Base-by-base conservation (phyloP, 768 basidiomycete genomes). In the Phaffia australis region DNA sequence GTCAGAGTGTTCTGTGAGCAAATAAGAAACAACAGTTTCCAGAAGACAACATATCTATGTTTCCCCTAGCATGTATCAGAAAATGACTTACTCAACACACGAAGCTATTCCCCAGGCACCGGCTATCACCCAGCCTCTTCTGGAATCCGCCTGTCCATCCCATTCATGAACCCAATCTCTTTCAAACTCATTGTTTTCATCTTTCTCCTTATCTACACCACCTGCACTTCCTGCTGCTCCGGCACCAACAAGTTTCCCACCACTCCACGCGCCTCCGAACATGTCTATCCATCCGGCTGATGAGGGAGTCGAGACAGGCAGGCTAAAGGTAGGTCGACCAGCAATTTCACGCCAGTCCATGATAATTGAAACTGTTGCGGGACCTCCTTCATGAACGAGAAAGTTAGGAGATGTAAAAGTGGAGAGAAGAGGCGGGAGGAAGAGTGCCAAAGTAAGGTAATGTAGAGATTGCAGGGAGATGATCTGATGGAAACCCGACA, bases 321-420 rank as follows among this genome's bases (percentile, higher is more conserved):
- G 57, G 35, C 27, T 30, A 35, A 25, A 87, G 0, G 91, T 92
- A 3, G 88, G 84, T 60, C 83, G 78, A 4, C 90, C 88, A 0
- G 92, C 87, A 84, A 99, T 86, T 76, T 97, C 88, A 56, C 91
- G 82, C 95, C 95, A 99, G 77, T 98, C 93, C 85, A 99, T 90
- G 48, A 98, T 79, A 86, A 91, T 89, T 3, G 86, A 87, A 55
- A 78, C 74, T 54, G 74, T 76, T 15, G 74, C 68, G 9, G 75
- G 66, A 18, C 77, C 77, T 29, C 77, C 77, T 68, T 76, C 72
- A 63, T 73, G 72, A 1, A 63, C 23, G 21, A 78, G 71, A 18
- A 72, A 74, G 49, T 70, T 70, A 47, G 78, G 71, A 9, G 76
- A 74, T 23, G 74, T 74, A 2, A 74, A 70, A 49, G 75, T 73